phyloP scores from a whole-genome alignment of 768 basidiomycete species.

The Xanthoconium purpureum region DNA sequence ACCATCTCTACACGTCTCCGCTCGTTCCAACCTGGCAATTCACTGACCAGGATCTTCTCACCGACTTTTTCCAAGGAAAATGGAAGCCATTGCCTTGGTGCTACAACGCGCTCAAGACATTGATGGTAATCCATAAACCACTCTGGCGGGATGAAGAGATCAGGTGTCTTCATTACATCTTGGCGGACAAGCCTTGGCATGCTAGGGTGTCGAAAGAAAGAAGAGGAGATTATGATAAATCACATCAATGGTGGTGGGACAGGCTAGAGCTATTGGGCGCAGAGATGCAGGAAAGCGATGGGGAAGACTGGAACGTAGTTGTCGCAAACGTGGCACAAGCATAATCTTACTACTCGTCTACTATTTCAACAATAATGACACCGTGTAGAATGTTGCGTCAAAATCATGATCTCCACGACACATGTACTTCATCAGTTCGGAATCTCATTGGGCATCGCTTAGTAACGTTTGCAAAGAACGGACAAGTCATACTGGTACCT shows the following conservation, averaged over 20 bases:
- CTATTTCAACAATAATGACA: not conserved
- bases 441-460: constrained; percentile 52
- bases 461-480: constrained; percentile 2
- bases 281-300: constrained; percentile 44
- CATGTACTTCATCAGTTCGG: constrained; percentile 91
- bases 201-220: constrained; percentile 42
- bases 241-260: constrained; percentile 82
- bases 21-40: constrained; percentile 61
- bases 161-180: constrained; percentile 83
- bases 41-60: constrained; percentile 90
- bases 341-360: constrained; percentile 1
- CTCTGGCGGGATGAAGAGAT: constrained; percentile 88
- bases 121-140: constrained; percentile 63
- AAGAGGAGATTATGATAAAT: constrained; percentile 48
- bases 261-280: constrained; percentile 43
- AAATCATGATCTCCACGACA: constrained; percentile 68
- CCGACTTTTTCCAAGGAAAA: constrained; percentile 70
- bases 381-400: not conserved
- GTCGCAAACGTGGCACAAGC: constrained; percentile 43
- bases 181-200: constrained; percentile 85
- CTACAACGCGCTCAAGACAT: constrained; percentile 92
- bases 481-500: constrained; percentile 48
- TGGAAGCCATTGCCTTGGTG: constrained; percentile 83
- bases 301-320: constrained; percentile 50
- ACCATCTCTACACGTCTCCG: constrained; percentile 44